Base-by-base conservation (phyloP, 129 eudicot species). In the Chrysanthemum lavandulifolium region DNA sequence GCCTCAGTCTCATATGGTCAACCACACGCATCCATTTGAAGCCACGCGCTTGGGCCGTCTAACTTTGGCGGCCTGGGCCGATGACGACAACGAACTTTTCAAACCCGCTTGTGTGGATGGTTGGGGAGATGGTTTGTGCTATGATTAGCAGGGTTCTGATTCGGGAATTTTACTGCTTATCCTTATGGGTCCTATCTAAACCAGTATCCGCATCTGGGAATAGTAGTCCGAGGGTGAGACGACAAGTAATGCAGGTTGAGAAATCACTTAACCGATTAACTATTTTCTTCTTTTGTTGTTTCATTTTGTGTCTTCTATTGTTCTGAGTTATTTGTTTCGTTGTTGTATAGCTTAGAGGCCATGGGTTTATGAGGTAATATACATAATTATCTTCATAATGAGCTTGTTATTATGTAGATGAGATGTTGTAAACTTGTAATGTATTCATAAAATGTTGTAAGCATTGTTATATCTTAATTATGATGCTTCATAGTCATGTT, bases 221-320 rank as follows among this genome's bases (percentile, higher is more conserved):
- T 11, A 55, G 84, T 58, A 83, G 80, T 75, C 83, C 84, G 2
- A 81, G 98, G 81, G 56, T 81, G 64, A 89, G 96, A 79, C 82
- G 98, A 88, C 96, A 92, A 69, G 95, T 85, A 62, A 57, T 89
- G 88, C 89, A 85, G 74, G 75, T 82, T 18, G 96, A 89, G 65
- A 89, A 87, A 83, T 92, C 96, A 10, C 94, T 92, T 18, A 85
- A 84, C 75, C 82, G 98, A 67, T 78, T 92, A 15, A 81, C 91
- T 12, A 82, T 89, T 21, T 92, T 92, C 71, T 80, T 92, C 16
- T 76, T 89, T 59, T 89, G 91, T 80, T 87, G 96, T 82, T 71
- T 89, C 48, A 52, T 84, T 56, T 76, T 92, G 85, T 92, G 96
- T 82, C 91, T 92, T 82, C 58, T 92, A 50, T 78, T 87, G 52